Evolutionary conservation across 2,329 filamentous ascomycete species (phyloP).

Genomic region (Fusarium nygamai): DNA sequence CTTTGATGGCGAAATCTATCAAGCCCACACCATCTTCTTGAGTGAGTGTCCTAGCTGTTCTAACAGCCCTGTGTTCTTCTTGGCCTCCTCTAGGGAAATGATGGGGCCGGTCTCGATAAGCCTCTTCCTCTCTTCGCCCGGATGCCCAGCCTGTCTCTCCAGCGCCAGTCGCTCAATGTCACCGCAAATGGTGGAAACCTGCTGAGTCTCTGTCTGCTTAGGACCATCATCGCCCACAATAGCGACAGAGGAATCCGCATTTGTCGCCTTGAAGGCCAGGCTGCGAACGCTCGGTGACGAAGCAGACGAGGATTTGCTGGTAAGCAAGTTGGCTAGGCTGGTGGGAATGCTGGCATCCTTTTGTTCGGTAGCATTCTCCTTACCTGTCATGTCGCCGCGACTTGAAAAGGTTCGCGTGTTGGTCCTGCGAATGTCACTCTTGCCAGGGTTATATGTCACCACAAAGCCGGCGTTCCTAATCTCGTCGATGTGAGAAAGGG

Average conservation of each 20-base stretch:
- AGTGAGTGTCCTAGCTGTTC: conserved; percentile 90
- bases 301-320: conserved; percentile 45
- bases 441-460: conserved; percentile 77
- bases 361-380: conserved; percentile 31
- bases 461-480: conserved; percentile 85
- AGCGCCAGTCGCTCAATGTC: conserved; percentile 78
- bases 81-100: conserved; percentile 85
- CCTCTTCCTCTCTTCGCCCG: conserved; percentile 54
- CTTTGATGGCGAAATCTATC: conserved; percentile 24
- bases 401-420: conserved; percentile 85
- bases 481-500: conserved; percentile 79
- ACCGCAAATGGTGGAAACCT: conserved; percentile 72
- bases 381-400: conserved; percentile 48
- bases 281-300: conserved; percentile 11
- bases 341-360: conserved; percentile 43
- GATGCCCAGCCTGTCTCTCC: conserved; percentile 54
- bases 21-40: conserved; percentile 92
- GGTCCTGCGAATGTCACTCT: conserved; percentile 76
- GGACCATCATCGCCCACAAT: conserved; percentile 59
- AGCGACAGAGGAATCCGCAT: conserved; percentile 62
- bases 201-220: conserved; percentile 63
- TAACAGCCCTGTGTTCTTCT: conserved; percentile 83
- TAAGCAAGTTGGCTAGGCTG: conserved; percentile 56
- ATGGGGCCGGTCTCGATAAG: conserved; percentile 73
- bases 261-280: conserved; percentile 35